Evolutionary conservation across 495 filamentous ascomycete species (phyloP), one percentile per base, ranked within the genome.

Genomic region (Hypoxylon fuscum): DNA sequence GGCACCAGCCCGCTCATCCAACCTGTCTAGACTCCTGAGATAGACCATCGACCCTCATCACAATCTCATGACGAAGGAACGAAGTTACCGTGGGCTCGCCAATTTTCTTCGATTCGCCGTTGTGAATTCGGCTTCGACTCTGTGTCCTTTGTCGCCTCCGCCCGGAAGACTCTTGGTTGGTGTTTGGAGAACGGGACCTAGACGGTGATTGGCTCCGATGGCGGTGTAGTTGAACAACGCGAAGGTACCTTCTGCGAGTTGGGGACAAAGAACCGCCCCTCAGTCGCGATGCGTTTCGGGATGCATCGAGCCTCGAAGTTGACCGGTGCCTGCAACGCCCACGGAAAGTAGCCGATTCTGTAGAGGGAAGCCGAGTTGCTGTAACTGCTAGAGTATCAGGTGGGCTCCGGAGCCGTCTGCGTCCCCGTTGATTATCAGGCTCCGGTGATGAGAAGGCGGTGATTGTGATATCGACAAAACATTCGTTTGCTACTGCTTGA

Each of bases 311-410:
- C 35, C 74, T 59, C 27, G 74, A 76, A 15, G 65, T 70, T 11
- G 75, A 77, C 21, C 76, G 74, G 42, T 72, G 65, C 21, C 76
- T 69, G 38, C 68, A 68, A 15, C 76, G 75, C 27, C 76, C 76
- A 35, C 76, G 71, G 34, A 74, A 72, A 20, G 71, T 75, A 45
- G 70, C 66, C 35, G 76, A 77, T 21, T 77, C 76, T 18, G 63
- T 64, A 8, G 75, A 74, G n/a, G 67, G 68, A 7, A 65, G 58
- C 21, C 64, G 62, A 23, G 63, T 40, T 21, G 63, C 15, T 15
- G 55, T 48, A 41, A 60, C 53, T 12, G 54, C 27, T 34, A 66
- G 15, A 23, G 63, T 46, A 23, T 60, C 46, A 27, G 50, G 67
- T 29, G 61, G 64, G 23, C 68, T 74, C 8, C 74, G 69, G 5